Evolutionary conservation across 1,284 basidiomycete species (phyloP), one percentile per base, ranked within the genome.

Genomic region (Sanghuangporus weigelae): DNA sequence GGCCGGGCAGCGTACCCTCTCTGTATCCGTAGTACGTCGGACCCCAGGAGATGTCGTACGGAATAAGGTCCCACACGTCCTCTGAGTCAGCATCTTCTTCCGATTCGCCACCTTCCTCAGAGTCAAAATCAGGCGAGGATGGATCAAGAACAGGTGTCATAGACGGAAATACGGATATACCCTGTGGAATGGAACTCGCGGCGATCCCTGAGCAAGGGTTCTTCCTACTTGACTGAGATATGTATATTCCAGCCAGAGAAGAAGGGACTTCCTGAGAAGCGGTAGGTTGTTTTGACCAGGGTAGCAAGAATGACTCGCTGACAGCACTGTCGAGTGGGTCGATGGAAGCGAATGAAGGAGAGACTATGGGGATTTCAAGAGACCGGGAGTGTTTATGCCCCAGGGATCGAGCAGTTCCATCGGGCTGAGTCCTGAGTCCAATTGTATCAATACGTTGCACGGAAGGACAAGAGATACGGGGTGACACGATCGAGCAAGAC

Each of bases 11-110:
- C n/a, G 71, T 74, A 19, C 78, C 77, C 0, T 70, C 68, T 44
- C 68, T 69, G 67, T 78, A 78, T 56, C 74, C 70, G 60, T 73
- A 73, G 68, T 78, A 78, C 44, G 74, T 72, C 23, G 70, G 66
- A 3, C 78, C 78, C 77, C 78, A 78, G 3, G 78, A 74, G 26
- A 79, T 73, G 67, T 79, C 72, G 68, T 79, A 78, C 8, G 76
- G 76, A 19, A 78, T 73, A 58, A 79, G 74, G 58, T 78, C 74
- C 77, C 77, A 79, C 49, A 70, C 70, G 57, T 75, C 73, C 59
- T 75, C 75, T 7, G 70, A 65, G 16, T 72, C 71, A 31, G 66
- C 56, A 23, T 61, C 61, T 11, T 63, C 62, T 23, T 66, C 65
- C 5, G 40, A 38, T 21, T 62, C 60, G 3, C 42, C 44, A 38